Evolutionary conservation across 2,329 filamentous ascomycete species (phyloP), one percentile per base, ranked within the genome.

Genomic region (Fusarium zealandicum): DNA sequence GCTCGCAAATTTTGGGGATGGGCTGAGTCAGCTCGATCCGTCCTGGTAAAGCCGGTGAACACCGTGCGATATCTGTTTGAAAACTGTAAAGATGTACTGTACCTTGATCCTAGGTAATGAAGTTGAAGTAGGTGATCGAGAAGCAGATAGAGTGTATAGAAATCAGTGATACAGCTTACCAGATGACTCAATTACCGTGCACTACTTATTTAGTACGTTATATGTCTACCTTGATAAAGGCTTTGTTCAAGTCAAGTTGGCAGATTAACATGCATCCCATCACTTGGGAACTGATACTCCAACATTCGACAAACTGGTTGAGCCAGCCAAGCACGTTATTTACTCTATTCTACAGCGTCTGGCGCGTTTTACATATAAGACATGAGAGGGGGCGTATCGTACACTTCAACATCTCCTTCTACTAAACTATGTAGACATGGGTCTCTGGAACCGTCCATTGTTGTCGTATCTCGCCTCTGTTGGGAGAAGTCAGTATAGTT

Each of bases 391-490:
- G 48, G 59, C 37, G 39, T 64, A 61, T 57, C 51, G 54, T 62
- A 64, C 58, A 65, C 38, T 48, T 51, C 5, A 37, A 20, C 18
- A 35, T 20, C 30, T 17, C 31, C 22, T 4, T 58, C 30, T 63
- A 66, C 49, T 28, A 14, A 63, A 31, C 43, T 68, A 73, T 53
- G 54, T 32, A 9, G 67, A 51, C 27, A 67, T 69, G 8, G 76
- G 76, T 8, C 75, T 68, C 55, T 73, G 74, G 64, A 79, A 78
- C 28, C 69, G 70, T 50, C 77, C 77, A 45, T 79, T 79, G 59
- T 79, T 74, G 48, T 79, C 77, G 47, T 79, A 79, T 61, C 76
- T 75, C 39, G 77, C 77, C 66, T 79, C 77, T 79, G 57, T 46
- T 39, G 32, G 17, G 4, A 13, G 9, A 13, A 9, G 61, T 83